Percentiles rank a stretch among this genome's conserved stretches.
Conservation (phyloP, 345 rosid species). For the Ricinus communis region DNA sequence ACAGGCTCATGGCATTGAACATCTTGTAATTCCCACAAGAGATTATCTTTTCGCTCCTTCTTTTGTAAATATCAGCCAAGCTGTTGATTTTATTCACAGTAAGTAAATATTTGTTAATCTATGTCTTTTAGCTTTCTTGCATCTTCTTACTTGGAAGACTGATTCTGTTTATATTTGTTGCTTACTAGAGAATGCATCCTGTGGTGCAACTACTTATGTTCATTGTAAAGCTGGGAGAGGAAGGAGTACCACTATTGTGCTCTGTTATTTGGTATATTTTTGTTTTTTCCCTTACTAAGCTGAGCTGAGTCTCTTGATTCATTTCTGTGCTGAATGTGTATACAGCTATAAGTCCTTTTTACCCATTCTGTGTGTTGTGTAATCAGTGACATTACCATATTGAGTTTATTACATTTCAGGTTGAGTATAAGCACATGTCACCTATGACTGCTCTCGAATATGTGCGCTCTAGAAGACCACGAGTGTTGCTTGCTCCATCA, state of each 20-base stretch:
- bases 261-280: conserved; percentile 67
- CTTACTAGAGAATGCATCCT: conserved; percentile 53
- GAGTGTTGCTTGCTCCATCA: conserved; percentile 59
- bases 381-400: not conserved
- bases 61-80: conserved; percentile 50
- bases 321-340: too few relatives aligned
- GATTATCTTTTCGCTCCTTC: conserved; percentile 92
- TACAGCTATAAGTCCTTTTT: not conserved
- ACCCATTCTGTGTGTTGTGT: not conserved
- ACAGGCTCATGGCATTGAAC: conserved; percentile 81
- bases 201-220: conserved; percentile 72
- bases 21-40: conserved; percentile 81
- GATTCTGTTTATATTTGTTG: not conserved
- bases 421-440: conserved; percentile 52
- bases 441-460: conserved; percentile 53
- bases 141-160: not conserved
- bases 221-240: conserved; percentile 98
- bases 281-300: not conserved
- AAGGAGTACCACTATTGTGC: conserved; percentile 89
- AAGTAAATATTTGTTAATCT: conserved; percentile 26
- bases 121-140: not conserved
- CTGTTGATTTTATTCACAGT: conserved; percentile 79
- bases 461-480: conserved; percentile 62
- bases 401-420: not conserved
- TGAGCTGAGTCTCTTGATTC: too few relatives aligned